Evolutionary conservation across 305 asterid species (phyloP), one percentile per base, ranked within the genome.

Genomic region (Fraxinus baroniana): DNA sequence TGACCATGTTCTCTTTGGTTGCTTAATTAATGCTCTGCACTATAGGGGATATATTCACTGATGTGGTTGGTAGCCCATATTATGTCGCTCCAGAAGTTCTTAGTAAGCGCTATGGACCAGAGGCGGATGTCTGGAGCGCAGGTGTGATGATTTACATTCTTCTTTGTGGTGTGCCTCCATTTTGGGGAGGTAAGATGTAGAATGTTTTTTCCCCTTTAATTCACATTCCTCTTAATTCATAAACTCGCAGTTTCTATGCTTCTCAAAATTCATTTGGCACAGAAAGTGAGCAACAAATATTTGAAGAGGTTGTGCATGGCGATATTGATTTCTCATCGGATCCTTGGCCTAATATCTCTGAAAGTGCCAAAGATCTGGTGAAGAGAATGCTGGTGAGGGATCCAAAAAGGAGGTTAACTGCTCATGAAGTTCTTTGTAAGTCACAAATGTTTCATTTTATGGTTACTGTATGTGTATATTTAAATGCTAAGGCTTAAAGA

Each of bases 111-210:
- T 92, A 92, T 73, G 93, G 97, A 74, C 93, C 87, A 24, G 93
- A 90, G 83, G 88, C 90, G n/a, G 97, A 92, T 82, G 90, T 90
- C 15, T 92, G 97, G 97, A 92, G 97, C 80, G 97, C 97, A n/a
- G 97, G 97, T 68, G 94, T 91, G 28, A 91, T 92, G 15, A 80
- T 92, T 52, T 92, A 92, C 83, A 91, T 92, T 77, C 90, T 92
- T 82, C 91, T 92, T 5, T 82, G 89, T 32, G 97, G 97, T 0
- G 86, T 86, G 77, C 94, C 97, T 84, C 97, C 97, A 24, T 91
- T 92, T 86, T 90, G 94, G 94, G 97, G 90, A 4, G 95, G 97
- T 92, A 88, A 90, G 91, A 44, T 84, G 3, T 12, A 44, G 5
- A 80, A n/a, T 74, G 30, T 46, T 62, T 2, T 30, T 26, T 72